Base-by-base conservation (phyloP, 495 filamentous ascomycete species). In the Podospora australis region DNA sequence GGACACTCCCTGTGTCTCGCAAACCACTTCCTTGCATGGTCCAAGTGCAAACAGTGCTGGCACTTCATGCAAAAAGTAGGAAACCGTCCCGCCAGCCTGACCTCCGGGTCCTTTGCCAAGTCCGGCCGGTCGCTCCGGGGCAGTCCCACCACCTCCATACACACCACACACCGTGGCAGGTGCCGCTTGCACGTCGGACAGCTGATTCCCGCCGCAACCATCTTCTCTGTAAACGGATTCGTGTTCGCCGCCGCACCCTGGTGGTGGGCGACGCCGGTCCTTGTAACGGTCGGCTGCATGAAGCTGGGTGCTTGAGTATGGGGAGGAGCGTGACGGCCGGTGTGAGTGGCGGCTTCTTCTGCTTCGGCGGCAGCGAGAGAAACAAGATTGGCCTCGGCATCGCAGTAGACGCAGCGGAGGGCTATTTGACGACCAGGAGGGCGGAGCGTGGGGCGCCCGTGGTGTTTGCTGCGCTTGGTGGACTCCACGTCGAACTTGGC, bases 11-110 rank as follows among this genome's bases (percentile, higher is more conserved):
- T 75, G 64, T 94, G 85, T 44, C 78, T 74, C 25, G 67, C 71
- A 64, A 97, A 98, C 92, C 92, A 98, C 54, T 84, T 80, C 50
- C 80, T 71, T 9, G 90, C 88, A 66, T 97, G 92, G 56, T 90
- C 82, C 11, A 86, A 81, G 65, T 98, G 92, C 59, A 87, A 82
- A 10, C 87, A 88, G 70, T 98, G 92, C 57, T 87, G 85, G 62
- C 92, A 98, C 49, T 78, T 78, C 30, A 90, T 79, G 56, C 92
- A 98, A 59, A 96, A 95, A 0, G 81, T 84, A 39, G 90, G 77
- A 46, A 78, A 77, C 35, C 71, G 58, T 29, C 70, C 71, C 52
- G 73, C 70, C 39, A 69, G 64, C 17, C 69, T 53, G 34, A 69
- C 60, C 6, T 71, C 73, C 26, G 73, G 69, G 25, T 81, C 78